Evolutionary conservation across 2,329 filamentous ascomycete species (phyloP), one percentile per base, ranked within the genome.

Genomic region (Acephala macrosclerotiorum): DNA sequence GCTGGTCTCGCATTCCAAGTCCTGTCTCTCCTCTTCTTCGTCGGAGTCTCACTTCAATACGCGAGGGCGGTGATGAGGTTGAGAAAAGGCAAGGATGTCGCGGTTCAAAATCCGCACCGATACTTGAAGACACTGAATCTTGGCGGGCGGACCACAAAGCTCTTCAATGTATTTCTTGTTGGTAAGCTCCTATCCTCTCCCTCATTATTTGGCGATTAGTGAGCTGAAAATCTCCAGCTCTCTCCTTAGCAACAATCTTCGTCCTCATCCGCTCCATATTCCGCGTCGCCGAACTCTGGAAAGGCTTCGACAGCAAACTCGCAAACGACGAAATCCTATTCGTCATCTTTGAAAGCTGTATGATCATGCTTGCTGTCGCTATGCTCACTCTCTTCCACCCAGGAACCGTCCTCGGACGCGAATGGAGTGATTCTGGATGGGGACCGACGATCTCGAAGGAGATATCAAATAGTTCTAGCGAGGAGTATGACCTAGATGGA

Each of bases 221-320:
- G 18, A 16, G 29, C 47, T 69, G 55, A 63, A 22, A 42, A 33
- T 14, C 38, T 12, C n/a, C 29, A 70, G 77, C 70, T 18, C 76
- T 87, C 33, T 72, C 78, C 0, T 70, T 85, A 3, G 81, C 84
- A 0, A 87, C 85, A 18, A 51, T 88, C 2, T 80, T 79, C 57
- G 85, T 89, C 69, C 82, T 88, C 60, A 81, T 84, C 20, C 79
- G 87, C 18, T 86, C 82, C 42, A 80, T 84, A 25, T 89, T 85
- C 71, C 82, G 87, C 56, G 83, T 87, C 18, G 83, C 82, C 0
- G 87, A 89, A 76, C 75, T 89, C 63, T 81, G 79, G 56, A 78
- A 84, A 38, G 86, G 87, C 4, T 89, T 84, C 77, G 72, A 70
- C 12, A 83, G 84, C 0, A 72, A 78, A n/a, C 73, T 89, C 64